A percentile compares a stretch with the other conserved stretches of the same genome.
phyloP scores from a whole-genome alignment of 148 eudicot species.

The Bassia scoparia region DNA sequence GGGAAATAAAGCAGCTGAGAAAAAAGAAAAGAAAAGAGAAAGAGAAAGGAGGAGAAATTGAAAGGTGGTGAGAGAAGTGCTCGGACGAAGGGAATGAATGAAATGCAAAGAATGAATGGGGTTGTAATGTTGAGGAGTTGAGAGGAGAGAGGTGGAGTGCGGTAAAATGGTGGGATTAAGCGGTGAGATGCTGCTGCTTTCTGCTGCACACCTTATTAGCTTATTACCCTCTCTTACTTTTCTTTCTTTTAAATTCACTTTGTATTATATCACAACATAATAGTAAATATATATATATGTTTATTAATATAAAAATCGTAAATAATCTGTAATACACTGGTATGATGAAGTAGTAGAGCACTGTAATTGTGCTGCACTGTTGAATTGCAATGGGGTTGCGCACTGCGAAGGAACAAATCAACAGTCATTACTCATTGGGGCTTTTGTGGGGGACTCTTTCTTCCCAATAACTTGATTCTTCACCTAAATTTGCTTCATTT shows the following conservation, averaged over 20 bases:
- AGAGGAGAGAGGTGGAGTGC: conserved; percentile 20
- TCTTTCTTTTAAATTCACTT: background rate
- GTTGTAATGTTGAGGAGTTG: conserved; percentile 2
- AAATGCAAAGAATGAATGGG: no score
- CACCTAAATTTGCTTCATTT: no score
- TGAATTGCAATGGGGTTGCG: conserved; percentile 14
- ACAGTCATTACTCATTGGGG: conserved; percentile 16
- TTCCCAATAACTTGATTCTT: no score
- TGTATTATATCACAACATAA: no score
- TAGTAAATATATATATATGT: no score
- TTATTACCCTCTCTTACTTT: background rate
- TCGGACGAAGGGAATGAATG: background rate
- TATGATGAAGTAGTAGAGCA: background rate
- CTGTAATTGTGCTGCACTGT: no score
- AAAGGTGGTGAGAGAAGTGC: background rate
- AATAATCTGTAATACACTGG: no score
- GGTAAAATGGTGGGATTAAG: conserved; percentile 56
- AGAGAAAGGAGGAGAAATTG: background rate
- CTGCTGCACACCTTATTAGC: background rate
- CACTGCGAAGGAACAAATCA: conserved; percentile 20
- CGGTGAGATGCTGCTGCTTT: conserved; percentile 44
- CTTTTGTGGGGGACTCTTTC: background rate
- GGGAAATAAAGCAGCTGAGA: background rate
- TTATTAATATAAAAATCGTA: no score
- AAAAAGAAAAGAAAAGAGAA: conserved; percentile 3